A percentile compares a stretch with the other conserved stretches of the same genome.
phyloP scores from a whole-genome alignment of 768 basidiomycete genomes.

The Collybiopsis luxurians region DNA sequence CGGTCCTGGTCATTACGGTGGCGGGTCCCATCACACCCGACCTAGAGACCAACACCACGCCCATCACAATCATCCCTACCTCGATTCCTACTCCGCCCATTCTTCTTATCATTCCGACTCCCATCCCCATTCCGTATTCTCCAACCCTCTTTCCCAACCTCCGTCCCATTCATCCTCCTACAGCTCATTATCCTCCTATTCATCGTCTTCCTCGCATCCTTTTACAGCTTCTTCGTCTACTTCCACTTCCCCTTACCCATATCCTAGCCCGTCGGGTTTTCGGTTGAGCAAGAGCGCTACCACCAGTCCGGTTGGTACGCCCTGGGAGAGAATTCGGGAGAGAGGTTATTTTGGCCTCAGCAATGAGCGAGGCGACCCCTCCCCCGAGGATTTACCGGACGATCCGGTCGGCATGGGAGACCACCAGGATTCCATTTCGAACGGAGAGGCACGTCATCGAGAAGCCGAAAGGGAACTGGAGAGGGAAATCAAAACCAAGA shows the following conservation, averaged over 20 bases:
- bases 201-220: slow-evolving; percentile 10
- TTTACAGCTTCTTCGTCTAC: slow-evolving; percentile 14
- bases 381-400: slow-evolving; percentile 12
- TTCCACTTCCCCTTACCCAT: slow-evolving; percentile 8
- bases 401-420: not conserved
- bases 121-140: not conserved
- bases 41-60: slow-evolving; percentile 3
- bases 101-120: not conserved
- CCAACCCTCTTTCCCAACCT: not conserved
- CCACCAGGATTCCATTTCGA: too few relatives aligned
- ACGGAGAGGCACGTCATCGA: too few relatives aligned
- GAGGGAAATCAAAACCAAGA: not conserved
- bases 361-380: slow-evolving; percentile 28
- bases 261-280: slow-evolving; percentile 7
- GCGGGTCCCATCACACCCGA: not conserved
- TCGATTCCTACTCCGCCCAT: not conserved
- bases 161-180: slow-evolving; percentile 2
- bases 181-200: slow-evolving; percentile 3
- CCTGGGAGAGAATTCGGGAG: slow-evolving; percentile 32
- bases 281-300: slow-evolving; percentile 61
- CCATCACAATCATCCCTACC: not conserved
- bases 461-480: not conserved
- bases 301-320: slow-evolving; percentile 57
- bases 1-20: not conserved
- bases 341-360: slow-evolving; percentile 38